Base-by-base conservation (phyloP, 208 protist species). In the Acanthamoeba castellanii region DNA sequence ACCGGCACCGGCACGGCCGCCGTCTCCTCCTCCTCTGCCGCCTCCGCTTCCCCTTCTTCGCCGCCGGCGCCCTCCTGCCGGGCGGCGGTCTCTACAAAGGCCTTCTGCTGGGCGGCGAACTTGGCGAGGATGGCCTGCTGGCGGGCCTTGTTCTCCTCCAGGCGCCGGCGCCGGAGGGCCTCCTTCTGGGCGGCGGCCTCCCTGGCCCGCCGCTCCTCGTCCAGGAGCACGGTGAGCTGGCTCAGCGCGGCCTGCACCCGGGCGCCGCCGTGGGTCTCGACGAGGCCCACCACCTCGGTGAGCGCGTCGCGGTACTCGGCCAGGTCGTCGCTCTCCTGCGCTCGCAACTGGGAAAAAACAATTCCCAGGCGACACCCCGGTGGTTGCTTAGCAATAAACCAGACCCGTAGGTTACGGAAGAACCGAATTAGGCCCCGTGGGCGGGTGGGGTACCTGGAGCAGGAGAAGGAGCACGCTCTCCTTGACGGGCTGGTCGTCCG, bases 101-200 rank as follows among this genome's bases (percentile, higher is more conserved):
- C 76, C 47, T 85, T 85, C 42, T 85, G 76, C 22, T 85, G 52
- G 34, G 76, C 76, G 13, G 76, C 76, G 25, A 85, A 85, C 25
- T 30, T 13, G 25, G 76, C 76, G 25, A 85, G 76, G 47, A 85
- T 85, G 47, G 76, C 76, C 76, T 85, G 76, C 76, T 85, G 76
- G 18, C 76, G 13, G 25, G 76, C 76, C 76, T 85, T 85, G 42
- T 85, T 85, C 76, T 85, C 76, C 47, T 85, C 76, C 45, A 85
- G 14, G 76, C 47, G n/a, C 76, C 47, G 34, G 37, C 30, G 52
- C 18, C 76, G 76, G 34, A 50, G 32, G 32, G 32, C 76, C 25
- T 85, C 76, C 76, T 85, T 85, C 76, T 85, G 76, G 3, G 9
- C 25, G 20, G 76, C 76, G 18, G 52, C 76, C 5, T 30, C 68